Evolutionary conservation across 257 asterid species (phyloP), one percentile per base, ranked within the genome.

Genomic region (Ocimum tenuiflorum): DNA sequence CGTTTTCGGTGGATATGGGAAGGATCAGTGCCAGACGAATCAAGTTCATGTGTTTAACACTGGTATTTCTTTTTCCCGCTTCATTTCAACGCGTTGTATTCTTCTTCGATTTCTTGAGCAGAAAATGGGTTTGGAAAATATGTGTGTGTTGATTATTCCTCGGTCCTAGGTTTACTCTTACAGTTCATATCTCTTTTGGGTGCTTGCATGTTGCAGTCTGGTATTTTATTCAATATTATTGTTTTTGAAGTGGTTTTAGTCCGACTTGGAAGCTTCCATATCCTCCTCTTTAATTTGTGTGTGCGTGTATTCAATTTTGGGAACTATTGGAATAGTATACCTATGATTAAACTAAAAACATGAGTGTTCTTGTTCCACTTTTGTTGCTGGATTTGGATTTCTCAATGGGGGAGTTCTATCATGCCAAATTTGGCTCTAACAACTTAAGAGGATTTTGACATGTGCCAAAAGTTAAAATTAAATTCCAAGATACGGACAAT

Each of bases 1-100:
- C 96, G 85, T 90, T n/a, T 85, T 94, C 73, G 99, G 97, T 15
- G 99, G 99, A 31, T 94, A 88, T 82, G 95, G 99, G 35, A 81
- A 85, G 60, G 82, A 85, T 71, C 85, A 86, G 71, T 76, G 87
- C 74, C 99, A 90, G 81, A 88, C 97, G 67, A 94, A 94, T 78
- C 78, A 76, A 78, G 89, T 94, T 83, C 95, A 90, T 72, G 89
- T 94, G n/a, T 85, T 85, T 35, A 88, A 90, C 67, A 74, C 95
- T 69, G 95, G 99, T 94, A 24, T 20, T 8, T 51, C 42, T 51
- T 60, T 36, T 22, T 31, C 36, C 36, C 35, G 22, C 63, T 53
- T 62, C 48, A 10, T 24, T 20, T 65, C 36, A 29, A 39, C 33
- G n/a, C n/a, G 1, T 1, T 42, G 6, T 20, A 0, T 36, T 18